Evolutionary conservation across 1,139 yeast genomes (phyloP), one percentile per base, ranked within the genome.

Genomic region (Diutina neorugosa): DNA sequence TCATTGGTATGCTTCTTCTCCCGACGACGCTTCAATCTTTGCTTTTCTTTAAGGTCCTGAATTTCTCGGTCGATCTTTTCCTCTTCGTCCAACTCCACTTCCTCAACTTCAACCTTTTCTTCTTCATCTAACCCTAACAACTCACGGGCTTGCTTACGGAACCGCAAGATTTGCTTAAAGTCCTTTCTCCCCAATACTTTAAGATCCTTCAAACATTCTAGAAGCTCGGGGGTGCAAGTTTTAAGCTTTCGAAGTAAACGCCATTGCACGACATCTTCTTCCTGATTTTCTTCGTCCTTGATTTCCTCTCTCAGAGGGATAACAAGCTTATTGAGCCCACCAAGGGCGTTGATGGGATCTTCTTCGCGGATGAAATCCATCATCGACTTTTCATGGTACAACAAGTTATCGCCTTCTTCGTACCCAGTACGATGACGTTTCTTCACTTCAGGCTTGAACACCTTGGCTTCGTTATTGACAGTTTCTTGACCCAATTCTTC

Each of bases 371-470:
- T 80, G 69, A 93, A 91, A 14, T 93, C 97, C 67, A 89, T 68
- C 5, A 90, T 74, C 20, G 89, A 78, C 73, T 80, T 75, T 18
- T 82, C 81, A 61, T 90, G 93, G 65, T 81, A 87, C 60, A 84
- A 81, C 34, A 84, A 73, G 63, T 86, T 82, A 63, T 93, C 96
- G 53, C 95, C 96, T 65, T 93, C 98, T 57, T 88, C 98, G 70
- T 93, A 93, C 78, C 99, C 99, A 60, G 86, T 87, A 80, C 99
- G 86, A 67, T 84, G 86, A 70, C 98, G 84, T 56, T 78, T 81
- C 68, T 88, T 89, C 69, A 85, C 82, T 63, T 91, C 98, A 0
- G 98, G 98, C 63, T 93, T 90, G 71, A 84, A 93, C 47, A 93
- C 86, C 65, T 90, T 90, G 12, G 96, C 90, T 69, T 93, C 96